phyloP scores from a whole-genome alignment of 2,329 filamentous ascomycete genomes.

The Biscogniauxia sp. region DNA sequence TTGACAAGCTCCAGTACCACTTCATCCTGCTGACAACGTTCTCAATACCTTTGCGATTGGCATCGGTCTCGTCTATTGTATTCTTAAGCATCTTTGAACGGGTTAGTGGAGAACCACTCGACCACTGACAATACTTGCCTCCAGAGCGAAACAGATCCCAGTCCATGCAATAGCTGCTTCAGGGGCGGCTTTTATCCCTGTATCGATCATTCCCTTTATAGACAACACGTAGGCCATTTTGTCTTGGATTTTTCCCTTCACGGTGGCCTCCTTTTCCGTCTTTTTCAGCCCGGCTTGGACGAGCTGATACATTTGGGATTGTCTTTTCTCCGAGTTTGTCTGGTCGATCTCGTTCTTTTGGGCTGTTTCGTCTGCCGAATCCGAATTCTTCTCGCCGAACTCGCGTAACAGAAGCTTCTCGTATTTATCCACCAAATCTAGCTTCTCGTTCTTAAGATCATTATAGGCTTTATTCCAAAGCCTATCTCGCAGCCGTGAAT shows the following conservation, averaged over 20 bases:
- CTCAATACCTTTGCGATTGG: slow-evolving; percentile 34
- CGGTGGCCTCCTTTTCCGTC: slow-evolving; percentile 23
- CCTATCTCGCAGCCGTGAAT: background rate
- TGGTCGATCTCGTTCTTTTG: background rate
- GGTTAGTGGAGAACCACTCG: slow-evolving; percentile 3
- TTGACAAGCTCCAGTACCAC: slow-evolving; percentile 38
- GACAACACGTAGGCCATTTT: slow-evolving; percentile 23
- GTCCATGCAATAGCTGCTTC: slow-evolving; percentile 38
- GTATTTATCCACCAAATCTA: slow-evolving; percentile 24
- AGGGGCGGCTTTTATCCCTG: slow-evolving; percentile 28
- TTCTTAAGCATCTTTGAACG: slow-evolving; percentile 31
- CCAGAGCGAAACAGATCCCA: slow-evolving; percentile 33
- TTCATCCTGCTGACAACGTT: slow-evolving; percentile 38
- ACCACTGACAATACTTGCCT: slow-evolving; percentile 25
- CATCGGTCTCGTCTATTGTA: slow-evolving; percentile 23
- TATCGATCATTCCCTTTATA: slow-evolving; percentile 26
- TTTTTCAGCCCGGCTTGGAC: slow-evolving; percentile 28
- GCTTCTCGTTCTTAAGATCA: slow-evolving; percentile 25
- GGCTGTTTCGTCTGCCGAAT: background rate
- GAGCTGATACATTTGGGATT: slow-evolving; percentile 31
- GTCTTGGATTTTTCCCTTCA: slow-evolving; percentile 25
- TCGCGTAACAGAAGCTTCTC: slow-evolving; percentile 19
- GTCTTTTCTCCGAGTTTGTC: slow-evolving; percentile 3
- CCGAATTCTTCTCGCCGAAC: slow-evolving; percentile 5
- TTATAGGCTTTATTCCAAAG: slow-evolving; percentile 30